phyloP scores from a whole-genome alignment of 371 early-diverging fungal species.

The Mortierella sp. region DNA sequence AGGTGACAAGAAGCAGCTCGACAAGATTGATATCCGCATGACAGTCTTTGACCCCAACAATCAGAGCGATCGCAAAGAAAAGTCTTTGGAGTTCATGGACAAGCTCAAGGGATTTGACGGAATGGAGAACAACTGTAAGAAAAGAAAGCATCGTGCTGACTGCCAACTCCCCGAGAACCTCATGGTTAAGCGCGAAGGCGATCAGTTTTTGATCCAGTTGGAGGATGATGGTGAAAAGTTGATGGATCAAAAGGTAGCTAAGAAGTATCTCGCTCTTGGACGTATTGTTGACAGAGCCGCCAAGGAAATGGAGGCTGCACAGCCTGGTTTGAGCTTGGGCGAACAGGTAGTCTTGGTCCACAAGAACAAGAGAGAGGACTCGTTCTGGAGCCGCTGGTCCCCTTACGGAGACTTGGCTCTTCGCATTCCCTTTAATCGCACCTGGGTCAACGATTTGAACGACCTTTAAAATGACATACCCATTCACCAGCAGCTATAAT shows the following conservation, averaged over 20 bases:
- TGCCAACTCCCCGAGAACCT: constrained; percentile 16
- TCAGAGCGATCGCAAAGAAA: constrained; percentile 25
- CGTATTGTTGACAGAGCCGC: constrained; percentile 50
- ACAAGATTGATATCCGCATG: constrained; percentile 47
- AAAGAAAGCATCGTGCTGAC: not conserved
- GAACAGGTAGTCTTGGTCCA: constrained; percentile 52
- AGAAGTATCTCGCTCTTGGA: constrained; percentile 48
- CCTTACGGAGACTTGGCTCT: constrained; percentile 38
- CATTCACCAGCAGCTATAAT: not conserved
- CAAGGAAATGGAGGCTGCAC: constrained; percentile 39
- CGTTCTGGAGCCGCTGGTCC: constrained; percentile 35
- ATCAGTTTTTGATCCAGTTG: constrained; percentile 35
- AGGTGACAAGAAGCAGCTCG: constrained; percentile 19
- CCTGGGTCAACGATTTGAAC: constrained; percentile 47
- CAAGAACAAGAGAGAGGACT: constrained; percentile 30
- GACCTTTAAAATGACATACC: constrained; percentile 13
- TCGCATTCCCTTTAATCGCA: constrained; percentile 50
- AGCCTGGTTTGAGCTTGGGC: constrained; percentile 36
- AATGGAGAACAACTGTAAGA: constrained; percentile 7
- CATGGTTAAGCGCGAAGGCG: constrained; percentile 30
- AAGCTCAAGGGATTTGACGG: constrained; percentile 9
- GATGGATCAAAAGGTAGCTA: constrained; percentile 36
- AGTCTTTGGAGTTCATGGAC: constrained; percentile 29
- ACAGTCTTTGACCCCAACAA: constrained; percentile 45
- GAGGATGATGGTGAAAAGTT: constrained; percentile 44